Evolutionary conservation across 257 asterid genomes (phyloP).

Genomic region (Solanum medicagineum): DNA sequence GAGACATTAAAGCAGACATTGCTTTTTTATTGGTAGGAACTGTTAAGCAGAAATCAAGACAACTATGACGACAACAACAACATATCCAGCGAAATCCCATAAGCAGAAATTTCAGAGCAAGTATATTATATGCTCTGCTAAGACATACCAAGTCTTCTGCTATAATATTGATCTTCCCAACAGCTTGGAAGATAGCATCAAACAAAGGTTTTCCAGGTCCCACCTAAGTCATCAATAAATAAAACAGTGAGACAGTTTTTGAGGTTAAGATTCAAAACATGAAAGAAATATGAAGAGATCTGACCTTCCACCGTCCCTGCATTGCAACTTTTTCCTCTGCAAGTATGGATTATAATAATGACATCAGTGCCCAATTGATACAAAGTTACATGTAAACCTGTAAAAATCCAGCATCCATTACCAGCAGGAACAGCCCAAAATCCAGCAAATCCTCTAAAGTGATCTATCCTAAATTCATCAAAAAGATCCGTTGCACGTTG

Average conservation of each 20-base stretch:
- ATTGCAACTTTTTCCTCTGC: slow-evolving; percentile 86
- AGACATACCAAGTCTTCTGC: slow-evolving; percentile 93
- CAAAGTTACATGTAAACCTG: neutral
- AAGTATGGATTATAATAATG: slow-evolving; percentile 2
- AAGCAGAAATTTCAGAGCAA: neutral
- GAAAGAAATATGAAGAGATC: slow-evolving; percentile 5
- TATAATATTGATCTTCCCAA: slow-evolving; percentile 79
- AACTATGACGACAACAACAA: too few species aligned
- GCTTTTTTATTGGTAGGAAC: neutral
- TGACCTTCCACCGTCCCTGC: slow-evolving; percentile 90
- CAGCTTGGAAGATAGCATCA: slow-evolving; percentile 61
- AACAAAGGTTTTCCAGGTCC: slow-evolving; percentile 89
- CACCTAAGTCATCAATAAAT: slow-evolving; percentile 45
- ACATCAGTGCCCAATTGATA: neutral
- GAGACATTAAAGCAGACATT: neutral
- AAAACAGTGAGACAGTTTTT: slow-evolving; percentile 13
- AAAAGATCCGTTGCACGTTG: slow-evolving; percentile 78
- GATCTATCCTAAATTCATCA: slow-evolving; percentile 95
- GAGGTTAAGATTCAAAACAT: slow-evolving; percentile 4
- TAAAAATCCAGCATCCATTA: slow-evolving; percentile 18
- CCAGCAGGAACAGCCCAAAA: slow-evolving; percentile 99
- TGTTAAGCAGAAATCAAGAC: neutral
- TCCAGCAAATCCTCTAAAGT: slow-evolving; percentile 98
- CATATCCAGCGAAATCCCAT: too few species aligned
- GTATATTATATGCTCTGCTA: neutral